Evolutionary conservation across 2,329 filamentous ascomycete genomes (phyloP).

Genomic region (Lachnellula subtilissima): DNA sequence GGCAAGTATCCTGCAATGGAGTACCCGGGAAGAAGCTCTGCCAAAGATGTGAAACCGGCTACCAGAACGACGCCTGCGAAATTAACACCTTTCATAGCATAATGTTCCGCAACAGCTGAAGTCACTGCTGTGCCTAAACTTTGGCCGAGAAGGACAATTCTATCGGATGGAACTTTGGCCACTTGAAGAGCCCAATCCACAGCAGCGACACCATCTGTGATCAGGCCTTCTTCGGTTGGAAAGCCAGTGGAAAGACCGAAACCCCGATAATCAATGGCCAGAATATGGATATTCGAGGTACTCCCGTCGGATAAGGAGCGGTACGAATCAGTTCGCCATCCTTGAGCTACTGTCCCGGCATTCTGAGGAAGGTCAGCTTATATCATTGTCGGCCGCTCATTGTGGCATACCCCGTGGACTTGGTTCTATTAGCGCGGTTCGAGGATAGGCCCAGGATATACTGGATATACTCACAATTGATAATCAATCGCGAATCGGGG

Average conservation of each 20-base stretch:
- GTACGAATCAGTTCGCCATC: conserved; percentile 70
- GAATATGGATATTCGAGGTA: conserved; percentile 65
- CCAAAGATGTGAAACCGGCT: conserved; percentile 71
- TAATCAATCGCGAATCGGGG: conserved; percentile 56
- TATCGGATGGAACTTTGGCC: conserved; percentile 60
- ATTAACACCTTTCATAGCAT: conserved; percentile 52
- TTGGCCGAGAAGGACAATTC: conserved; percentile 79
- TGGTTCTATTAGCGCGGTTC: conserved; percentile 10
- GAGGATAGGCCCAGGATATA: conserved; percentile 15
- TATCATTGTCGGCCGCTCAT: conserved; percentile 1
- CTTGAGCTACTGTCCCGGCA: conserved; percentile 79
- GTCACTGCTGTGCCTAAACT: conserved; percentile 84
- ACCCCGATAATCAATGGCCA: conserved; percentile 89
- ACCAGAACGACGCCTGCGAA: conserved; percentile 80
- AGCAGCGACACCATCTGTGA: conserved; percentile 69
- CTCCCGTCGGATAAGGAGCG: conserved; percentile 70
- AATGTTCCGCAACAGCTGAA: conserved; percentile 67
- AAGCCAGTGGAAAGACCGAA: conserved; percentile 77
- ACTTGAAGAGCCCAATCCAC: conserved; percentile 66
- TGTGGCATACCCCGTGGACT: conserved; percentile 58
- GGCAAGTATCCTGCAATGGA: conserved; percentile 74
- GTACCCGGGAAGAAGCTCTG: conserved; percentile 69
- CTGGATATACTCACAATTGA: conserved; percentile 53
- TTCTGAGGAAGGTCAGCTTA: conserved; percentile 49
- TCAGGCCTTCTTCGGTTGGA: conserved; percentile 75